Evolutionary conservation across 2,329 filamentous ascomycete species (phyloP).

Genomic region (Macrophomina pseudophaseolina): DNA sequence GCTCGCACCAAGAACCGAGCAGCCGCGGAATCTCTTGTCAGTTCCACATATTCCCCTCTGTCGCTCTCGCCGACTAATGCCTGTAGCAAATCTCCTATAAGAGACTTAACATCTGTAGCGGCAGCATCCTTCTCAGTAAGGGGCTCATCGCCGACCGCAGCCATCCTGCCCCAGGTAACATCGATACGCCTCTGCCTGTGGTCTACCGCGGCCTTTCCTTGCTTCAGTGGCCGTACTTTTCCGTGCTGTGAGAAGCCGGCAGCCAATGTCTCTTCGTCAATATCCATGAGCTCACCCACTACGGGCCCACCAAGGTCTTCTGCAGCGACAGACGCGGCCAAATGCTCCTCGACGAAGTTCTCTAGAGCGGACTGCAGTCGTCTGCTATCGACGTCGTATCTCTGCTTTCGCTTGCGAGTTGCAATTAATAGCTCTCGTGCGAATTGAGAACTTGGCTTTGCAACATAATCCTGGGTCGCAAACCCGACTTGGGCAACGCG

Average conservation of each 20-base stretch:
- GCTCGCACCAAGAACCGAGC: conserved; percentile 60
- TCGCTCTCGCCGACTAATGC: conserved; percentile 43
- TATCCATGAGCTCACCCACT: conserved; percentile 75
- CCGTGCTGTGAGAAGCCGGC: conserved; percentile 61
- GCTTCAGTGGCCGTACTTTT: conserved; percentile 48
- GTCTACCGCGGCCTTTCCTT: conserved; percentile 36
- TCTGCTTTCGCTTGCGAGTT: conserved; percentile 63
- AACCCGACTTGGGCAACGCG: conserved; percentile 65
- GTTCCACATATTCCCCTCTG: conserved; percentile 53
- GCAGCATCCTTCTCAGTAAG: conserved; percentile 55
- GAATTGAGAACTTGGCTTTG: conserved; percentile 65
- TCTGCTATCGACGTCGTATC: conserved; percentile 66
- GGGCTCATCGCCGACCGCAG: conserved; percentile 29
- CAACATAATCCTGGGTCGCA: conserved; percentile 62
- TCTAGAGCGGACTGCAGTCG: conserved; percentile 68
- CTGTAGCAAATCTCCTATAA: conserved; percentile 55
- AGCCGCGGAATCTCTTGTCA: conserved; percentile 57
- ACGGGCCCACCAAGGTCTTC: conserved; percentile 84
- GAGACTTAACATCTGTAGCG: conserved; percentile 52
- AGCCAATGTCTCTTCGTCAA: conserved; percentile 59
- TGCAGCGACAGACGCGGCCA: conserved; percentile 78
- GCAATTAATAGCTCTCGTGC: conserved; percentile 67
- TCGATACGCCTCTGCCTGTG: conserved; percentile 57
- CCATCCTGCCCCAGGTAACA: conserved; percentile 50
- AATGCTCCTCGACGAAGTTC: conserved; percentile 70